Conservation (phyloP, 306 rosid species). For the Carpinus fangiana region DNA sequence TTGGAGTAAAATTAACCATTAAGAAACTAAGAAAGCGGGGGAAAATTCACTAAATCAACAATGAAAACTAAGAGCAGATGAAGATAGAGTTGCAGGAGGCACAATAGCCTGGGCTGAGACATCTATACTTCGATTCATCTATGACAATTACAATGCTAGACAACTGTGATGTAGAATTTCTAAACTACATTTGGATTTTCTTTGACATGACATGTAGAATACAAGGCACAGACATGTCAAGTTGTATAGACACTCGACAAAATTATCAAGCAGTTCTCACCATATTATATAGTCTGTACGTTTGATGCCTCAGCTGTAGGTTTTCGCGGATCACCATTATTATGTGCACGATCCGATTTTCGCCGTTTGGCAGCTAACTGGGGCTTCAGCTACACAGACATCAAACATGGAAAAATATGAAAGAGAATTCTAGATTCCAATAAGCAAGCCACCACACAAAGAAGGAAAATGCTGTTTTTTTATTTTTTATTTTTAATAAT, state of each 20-base stretch:
- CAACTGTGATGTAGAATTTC: constrained; percentile 20
- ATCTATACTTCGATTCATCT: background rate
- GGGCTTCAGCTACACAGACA: constrained; percentile 61
- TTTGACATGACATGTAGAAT: constrained; percentile 28
- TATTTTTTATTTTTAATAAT: too few relatives aligned
- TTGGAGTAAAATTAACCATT: background rate
- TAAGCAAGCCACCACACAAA: constrained; percentile 2
- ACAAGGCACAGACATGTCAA: constrained; percentile 29
- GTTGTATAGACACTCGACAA: constrained; percentile 8
- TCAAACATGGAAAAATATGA: background rate
- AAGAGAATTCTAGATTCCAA: background rate
- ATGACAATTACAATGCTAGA: constrained; percentile 14
- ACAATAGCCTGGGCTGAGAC: background rate
- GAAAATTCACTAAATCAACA: background rate
- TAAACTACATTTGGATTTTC: constrained; percentile 28
- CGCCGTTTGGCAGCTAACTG: constrained; percentile 48
- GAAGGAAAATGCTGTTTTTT: background rate
- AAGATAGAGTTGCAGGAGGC: background rate
- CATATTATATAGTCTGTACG: constrained; percentile 25
- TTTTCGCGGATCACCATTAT: constrained; percentile 27
- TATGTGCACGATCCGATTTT: constrained; percentile 36
- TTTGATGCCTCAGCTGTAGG: constrained; percentile 19
- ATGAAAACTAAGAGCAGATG: background rate
- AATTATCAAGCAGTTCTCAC: constrained; percentile 30
- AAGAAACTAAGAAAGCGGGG: background rate